phyloP scores from a whole-genome alignment of 2,329 filamentous ascomycete genomes.

The Cercospora sesami region DNA sequence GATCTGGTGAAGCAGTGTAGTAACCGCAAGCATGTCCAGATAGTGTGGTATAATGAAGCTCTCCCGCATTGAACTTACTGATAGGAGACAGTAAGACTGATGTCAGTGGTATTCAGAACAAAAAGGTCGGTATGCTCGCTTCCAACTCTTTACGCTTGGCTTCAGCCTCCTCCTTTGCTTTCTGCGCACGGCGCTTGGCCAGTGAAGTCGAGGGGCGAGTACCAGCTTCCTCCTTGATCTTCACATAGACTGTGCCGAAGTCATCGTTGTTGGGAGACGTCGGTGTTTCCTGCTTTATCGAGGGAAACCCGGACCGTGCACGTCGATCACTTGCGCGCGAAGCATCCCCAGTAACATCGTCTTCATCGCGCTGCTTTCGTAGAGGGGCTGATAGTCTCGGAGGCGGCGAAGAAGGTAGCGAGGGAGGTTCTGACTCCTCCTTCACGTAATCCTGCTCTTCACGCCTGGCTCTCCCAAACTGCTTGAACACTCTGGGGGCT shows the following conservation, averaged over 20 bases:
- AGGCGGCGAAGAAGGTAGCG: conserved; percentile 12
- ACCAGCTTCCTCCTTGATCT: background rate
- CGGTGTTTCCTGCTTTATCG: background rate
- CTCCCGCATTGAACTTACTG: background rate
- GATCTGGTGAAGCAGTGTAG: background rate
- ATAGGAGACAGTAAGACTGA: background rate
- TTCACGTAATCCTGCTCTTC: conserved; percentile 5
- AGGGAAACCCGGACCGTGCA: background rate
- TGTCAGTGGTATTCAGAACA: conserved; percentile 37
- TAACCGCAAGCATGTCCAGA: background rate
- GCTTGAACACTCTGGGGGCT: background rate
- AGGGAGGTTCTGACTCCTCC: background rate
- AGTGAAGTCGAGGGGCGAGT: conserved; percentile 18
- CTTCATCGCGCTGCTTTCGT: background rate
- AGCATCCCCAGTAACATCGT: background rate
- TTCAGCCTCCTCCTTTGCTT: conserved; percentile 27
- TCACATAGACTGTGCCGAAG: background rate
- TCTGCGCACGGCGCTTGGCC: conserved; percentile 38
- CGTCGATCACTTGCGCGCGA: background rate
- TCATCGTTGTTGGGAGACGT: background rate
- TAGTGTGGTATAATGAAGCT: background rate
- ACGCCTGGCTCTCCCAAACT: background rate
- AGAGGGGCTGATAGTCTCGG: background rate
- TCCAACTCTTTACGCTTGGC: conserved; percentile 32
- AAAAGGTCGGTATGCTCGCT: conserved; percentile 47